Base-by-base conservation (phyloP, 192 early-diverging fungal genomes). In the Funneliformis mosseae region DNA sequence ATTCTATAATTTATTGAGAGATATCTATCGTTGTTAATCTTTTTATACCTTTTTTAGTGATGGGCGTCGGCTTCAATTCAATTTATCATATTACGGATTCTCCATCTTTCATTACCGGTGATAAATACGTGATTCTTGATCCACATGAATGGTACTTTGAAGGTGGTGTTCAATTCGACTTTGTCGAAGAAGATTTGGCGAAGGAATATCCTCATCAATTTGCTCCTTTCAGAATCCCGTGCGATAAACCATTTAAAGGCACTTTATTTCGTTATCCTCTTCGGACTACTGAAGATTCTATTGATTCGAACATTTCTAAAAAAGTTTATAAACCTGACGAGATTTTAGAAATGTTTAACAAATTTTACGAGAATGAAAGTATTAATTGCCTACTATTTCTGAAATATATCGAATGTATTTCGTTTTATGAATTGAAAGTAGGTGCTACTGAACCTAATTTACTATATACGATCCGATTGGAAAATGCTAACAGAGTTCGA, bases 81-180 rank as follows among this genome's bases (percentile, higher is more conserved):
- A 80, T 86, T 48, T 86, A 86, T 25, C 85, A 86, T 64, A 38
- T 84, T 61, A 85, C 84, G 5, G 85, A 86, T 59, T 74, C 75
- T 9, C 82, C 84, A 0, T 83, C 81, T 38, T 81, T 86, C 48
- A 76, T 86, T 43, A 76, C 82, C 7, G 84, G 68, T 0, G 77
- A 81, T 18, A 60, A 85, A 23, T 43, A 83, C 0, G 73, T 85
- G n/a, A 60, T 85, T 12, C 64, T 86, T n/a, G 85, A 86, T 39
- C 85, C 85, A 0, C 85, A 86, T 28, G 77, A 78, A 25, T 41
- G 80, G 2, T 71, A 76, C 46, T 73, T 83, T 63, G 33, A 76
- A 9, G 78, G 84, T 8, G 84, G 83, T 64, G 80, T 55, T 1
- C 12, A 23, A 43, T 68, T 68, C 42, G 62, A 78, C 60, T 83